Evolutionary conservation across 768 basidiomycete species (phyloP), one percentile per base, ranked within the genome.

Genomic region (Dictyophora rubrovolvata): DNA sequence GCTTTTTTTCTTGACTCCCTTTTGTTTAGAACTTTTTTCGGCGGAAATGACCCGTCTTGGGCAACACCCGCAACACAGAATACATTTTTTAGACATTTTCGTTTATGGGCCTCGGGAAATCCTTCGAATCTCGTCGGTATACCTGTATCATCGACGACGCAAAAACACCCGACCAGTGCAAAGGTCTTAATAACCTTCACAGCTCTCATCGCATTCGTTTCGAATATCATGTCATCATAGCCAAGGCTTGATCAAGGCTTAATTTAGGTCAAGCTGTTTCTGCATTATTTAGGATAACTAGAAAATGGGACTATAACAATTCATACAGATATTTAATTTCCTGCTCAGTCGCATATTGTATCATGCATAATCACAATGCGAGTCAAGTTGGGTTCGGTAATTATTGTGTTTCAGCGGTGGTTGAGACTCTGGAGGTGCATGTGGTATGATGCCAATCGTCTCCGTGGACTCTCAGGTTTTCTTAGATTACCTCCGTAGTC

Each of bases 51-150:
- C 65, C 59, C 72, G 4, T 78, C 78, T 36, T 93, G 86, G 87
- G 85, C 86, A 21, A 84, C 88, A 0, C 80, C 85, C 5, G 70
- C 75, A 4, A 79, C 79, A 0, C 82, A 84, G 6, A 80, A 86
- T 65, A 84, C 85, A 0, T 92, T 87, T 69, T 93, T 80, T 75
- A 83, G 87, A 62, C 86, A 90, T 69, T 75, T 93, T 56, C 74
- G 75, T 51, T 69, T 89, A 36, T 89, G 79, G 77, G 85, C 78
- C 20, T 75, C 81, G 60, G 75, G 74, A 0, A 62, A 71, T 5
- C 67, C 81, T 1, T 47, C 53, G 17, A 60, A 55, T 16, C 18
- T 34, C 48, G 46, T 46, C 18, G 61, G 57, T 28, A 20, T 21
- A 35, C 9, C 33, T 20, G 57, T 59, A 12, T 52, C 57, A n/a